These are phyloP conservation scores for Platanus orientalis DNA, from an alignment of 164 flowering plant species.

Conservation along the genomic window DNA sequence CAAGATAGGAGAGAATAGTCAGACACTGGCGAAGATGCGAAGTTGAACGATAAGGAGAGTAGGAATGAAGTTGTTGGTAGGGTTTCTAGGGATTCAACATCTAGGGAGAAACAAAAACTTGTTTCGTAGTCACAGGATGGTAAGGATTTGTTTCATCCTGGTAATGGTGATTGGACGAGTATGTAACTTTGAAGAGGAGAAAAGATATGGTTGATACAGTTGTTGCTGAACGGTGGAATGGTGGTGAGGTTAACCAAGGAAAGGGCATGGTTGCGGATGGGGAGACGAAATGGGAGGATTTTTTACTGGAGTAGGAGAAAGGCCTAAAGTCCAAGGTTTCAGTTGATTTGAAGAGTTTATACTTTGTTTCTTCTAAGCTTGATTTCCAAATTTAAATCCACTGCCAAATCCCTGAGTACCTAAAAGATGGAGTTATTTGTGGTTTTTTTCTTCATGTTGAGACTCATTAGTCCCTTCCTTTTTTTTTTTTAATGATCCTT, in stretches of 20 bases:
- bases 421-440: too few species aligned
- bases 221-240: slow-evolving; percentile 30
- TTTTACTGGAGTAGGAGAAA: slow-evolving; percentile 24
- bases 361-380: too few species aligned
- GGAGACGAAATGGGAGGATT: slow-evolving; percentile 21
- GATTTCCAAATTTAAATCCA: too few species aligned
- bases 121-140: slow-evolving; percentile 2
- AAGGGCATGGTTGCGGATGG: slow-evolving; percentile 18
- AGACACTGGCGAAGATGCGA: slow-evolving; percentile 26
- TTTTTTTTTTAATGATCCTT: too few species aligned
- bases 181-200: slow-evolving; percentile 21
- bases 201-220: slow-evolving; percentile 22
- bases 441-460: too few species aligned
- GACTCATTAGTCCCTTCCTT: too few species aligned
- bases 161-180: slow-evolving; percentile 22
- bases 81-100: slow-evolving; percentile 27
- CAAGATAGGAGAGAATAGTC: slow-evolving; percentile 33
- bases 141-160: slow-evolving; percentile 15
- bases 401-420: too few species aligned
- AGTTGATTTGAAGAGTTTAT: slow-evolving; percentile 41
- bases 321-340: slow-evolving; percentile 23
- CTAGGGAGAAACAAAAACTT: slow-evolving; percentile 22
- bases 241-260: slow-evolving; percentile 22
- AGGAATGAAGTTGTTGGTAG: slow-evolving; percentile 19
- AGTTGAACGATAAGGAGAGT: slow-evolving; percentile 18